A percentile compares a stretch with the other conserved stretches of the same genome.
Evolutionary conservation across 2,329 filamentous ascomycete species (phyloP).

Genomic region (Lachnellula subtilissima): DNA sequence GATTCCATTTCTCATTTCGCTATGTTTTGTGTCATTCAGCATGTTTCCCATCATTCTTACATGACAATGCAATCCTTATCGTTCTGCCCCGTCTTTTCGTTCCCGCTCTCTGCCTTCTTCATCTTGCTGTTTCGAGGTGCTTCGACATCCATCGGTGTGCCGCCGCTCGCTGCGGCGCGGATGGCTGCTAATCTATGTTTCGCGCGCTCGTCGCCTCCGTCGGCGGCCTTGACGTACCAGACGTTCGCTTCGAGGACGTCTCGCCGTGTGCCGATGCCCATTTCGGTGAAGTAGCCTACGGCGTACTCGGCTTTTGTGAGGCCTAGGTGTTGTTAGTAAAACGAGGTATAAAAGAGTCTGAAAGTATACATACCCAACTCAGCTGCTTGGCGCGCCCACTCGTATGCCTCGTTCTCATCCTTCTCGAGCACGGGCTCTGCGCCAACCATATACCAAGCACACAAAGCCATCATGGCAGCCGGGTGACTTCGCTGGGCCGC

Average conservation of each 20-base stretch:
- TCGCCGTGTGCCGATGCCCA: slow-evolving; percentile 91
- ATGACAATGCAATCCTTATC: slow-evolving; percentile 28
- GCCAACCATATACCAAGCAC: slow-evolving; percentile 97
- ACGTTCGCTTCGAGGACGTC: slow-evolving; percentile 97
- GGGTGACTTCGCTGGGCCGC: slow-evolving; percentile 82
- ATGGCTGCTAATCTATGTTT: slow-evolving; percentile 85
- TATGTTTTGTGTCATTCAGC: not conserved
- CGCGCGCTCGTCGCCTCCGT: slow-evolving; percentile 84
- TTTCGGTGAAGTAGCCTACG: slow-evolving; percentile 95
- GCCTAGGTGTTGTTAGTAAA: slow-evolving; percentile 23
- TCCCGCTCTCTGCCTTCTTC: slow-evolving; percentile 23
- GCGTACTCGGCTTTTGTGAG: slow-evolving; percentile 76
- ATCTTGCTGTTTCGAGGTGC: slow-evolving; percentile 26
- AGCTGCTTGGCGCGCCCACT: slow-evolving; percentile 87
- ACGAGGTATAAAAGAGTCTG: not conserved
- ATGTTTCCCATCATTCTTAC: slow-evolving; percentile 10
- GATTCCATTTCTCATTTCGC: not conserved
- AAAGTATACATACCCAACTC: slow-evolving; percentile 63
- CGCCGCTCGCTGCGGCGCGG: slow-evolving; percentile 64
- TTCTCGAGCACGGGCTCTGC: slow-evolving; percentile 88
- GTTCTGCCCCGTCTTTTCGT: slow-evolving; percentile 20
- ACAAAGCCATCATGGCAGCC: slow-evolving; percentile 94
- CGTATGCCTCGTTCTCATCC: slow-evolving; percentile 92
- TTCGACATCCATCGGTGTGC: slow-evolving; percentile 30
- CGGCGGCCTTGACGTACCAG: slow-evolving; percentile 95